Percentiles rank a stretch among this genome's conserved stretches.
Conservation (phyloP, 1,139 yeast genomes). For the Meyerozyma athensensis region DNA sequence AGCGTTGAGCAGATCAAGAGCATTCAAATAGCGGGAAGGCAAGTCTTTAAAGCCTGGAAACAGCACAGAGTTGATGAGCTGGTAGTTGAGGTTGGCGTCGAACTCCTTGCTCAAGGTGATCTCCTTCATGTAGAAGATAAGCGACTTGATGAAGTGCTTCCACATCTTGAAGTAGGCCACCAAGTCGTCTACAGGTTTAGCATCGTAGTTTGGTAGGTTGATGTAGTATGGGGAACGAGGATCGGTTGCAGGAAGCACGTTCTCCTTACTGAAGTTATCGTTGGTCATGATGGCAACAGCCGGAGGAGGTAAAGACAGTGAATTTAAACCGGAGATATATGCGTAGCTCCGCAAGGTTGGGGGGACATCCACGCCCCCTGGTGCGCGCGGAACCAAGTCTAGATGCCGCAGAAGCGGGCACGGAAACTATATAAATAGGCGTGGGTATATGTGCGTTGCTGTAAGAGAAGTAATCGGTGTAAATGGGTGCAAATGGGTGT, state of each 20-base stretch:
- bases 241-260: slow-evolving; percentile 33
- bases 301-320: background rate
- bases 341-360: background rate
- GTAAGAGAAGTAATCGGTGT: too few relatives aligned
- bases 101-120: slow-evolving; percentile 64
- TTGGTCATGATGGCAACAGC: background rate
- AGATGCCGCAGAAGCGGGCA: background rate
- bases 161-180: slow-evolving; percentile 61
- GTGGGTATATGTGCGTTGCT: too few relatives aligned
- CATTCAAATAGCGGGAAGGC: slow-evolving; percentile 15
- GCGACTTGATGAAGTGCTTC: slow-evolving; percentile 63
- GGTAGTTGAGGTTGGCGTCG: slow-evolving; percentile 59
- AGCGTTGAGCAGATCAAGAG: background rate
- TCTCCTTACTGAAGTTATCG: slow-evolving; percentile 22
- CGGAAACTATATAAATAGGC: too few relatives aligned
- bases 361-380: slow-evolving; percentile 5
- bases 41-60: slow-evolving; percentile 46
- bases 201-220: slow-evolving; percentile 35
- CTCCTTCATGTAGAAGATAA: slow-evolving; percentile 58
- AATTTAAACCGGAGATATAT: background rate
- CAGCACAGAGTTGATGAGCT: slow-evolving; percentile 56
- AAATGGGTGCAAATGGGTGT: too few relatives aligned
- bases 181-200: slow-evolving; percentile 47
- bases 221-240: slow-evolving; percentile 36
- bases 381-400: slow-evolving; percentile 1